Percentiles rank a stretch among this genome's conserved stretches.
These are phyloP conservation scores for Daldinia sp. DNA, from an alignment of 2,329 filamentous ascomycete genomes.

Conservation along the genomic window DNA sequence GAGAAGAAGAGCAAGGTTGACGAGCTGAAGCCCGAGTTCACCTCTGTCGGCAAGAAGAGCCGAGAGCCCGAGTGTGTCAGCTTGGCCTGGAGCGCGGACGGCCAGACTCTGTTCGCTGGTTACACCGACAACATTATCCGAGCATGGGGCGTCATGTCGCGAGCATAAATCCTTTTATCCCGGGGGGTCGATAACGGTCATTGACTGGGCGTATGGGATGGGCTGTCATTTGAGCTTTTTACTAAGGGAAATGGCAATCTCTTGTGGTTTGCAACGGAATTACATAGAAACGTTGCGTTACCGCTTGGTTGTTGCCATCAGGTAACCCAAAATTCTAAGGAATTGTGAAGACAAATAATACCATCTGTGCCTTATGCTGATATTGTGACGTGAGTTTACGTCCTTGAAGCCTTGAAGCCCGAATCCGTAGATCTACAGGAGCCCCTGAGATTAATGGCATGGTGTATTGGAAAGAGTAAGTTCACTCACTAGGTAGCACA, in stretches of 20 bases:
- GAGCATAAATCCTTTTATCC: constrained; percentile 67
- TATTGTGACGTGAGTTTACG: background rate
- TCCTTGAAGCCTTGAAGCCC: background rate
- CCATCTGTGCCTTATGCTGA: constrained; percentile 7
- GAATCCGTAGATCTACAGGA: background rate
- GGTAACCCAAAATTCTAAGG: constrained; percentile 44
- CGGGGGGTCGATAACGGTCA: constrained; percentile 42
- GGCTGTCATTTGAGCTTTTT: constrained; percentile 49
- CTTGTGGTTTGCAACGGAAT: constrained; percentile 40
- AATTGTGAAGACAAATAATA: constrained; percentile 43
- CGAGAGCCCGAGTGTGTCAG: constrained; percentile 97
- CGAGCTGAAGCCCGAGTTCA: constrained; percentile 98
- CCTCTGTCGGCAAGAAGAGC: constrained; percentile 97
- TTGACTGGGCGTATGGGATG: constrained; percentile 48
- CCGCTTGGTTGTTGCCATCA: constrained; percentile 42
- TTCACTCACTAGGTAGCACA: no score
- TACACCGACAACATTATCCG: constrained; percentile 99
- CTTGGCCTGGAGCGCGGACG: constrained; percentile 97
- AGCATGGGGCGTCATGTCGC: constrained; percentile 97
- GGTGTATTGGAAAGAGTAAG: background rate
- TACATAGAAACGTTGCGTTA: constrained; percentile 37
- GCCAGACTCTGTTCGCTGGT: constrained; percentile 98
- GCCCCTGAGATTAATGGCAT: background rate
- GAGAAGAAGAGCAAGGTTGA: constrained; percentile 99
- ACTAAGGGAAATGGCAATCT: constrained; percentile 46